Conservation (phyloP, 768 basidiomycete species). For the Coprinopsis sp. region DNA sequence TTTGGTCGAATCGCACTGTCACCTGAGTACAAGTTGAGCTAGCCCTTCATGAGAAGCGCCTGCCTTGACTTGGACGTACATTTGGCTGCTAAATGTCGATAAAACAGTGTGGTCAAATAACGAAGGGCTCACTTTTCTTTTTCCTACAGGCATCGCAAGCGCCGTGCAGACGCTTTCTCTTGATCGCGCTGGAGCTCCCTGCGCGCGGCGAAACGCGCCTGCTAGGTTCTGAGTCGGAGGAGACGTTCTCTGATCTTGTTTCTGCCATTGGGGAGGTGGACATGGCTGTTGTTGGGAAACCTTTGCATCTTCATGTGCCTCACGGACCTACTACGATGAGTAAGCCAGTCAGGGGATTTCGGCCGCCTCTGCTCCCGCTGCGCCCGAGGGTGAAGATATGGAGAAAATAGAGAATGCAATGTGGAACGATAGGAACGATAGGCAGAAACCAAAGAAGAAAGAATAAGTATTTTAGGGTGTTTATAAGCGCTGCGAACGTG, state of each 20-base stretch:
- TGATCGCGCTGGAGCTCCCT: background rate
- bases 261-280: no score
- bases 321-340: no score
- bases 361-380: no score
- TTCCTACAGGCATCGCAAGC: slow-evolving; percentile 1
- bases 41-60: background rate
- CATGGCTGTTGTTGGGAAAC: no score
- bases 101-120: background rate
- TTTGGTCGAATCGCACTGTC: background rate
- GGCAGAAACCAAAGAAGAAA: no score
- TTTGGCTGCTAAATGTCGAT: slow-evolving; percentile 5
- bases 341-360: no score
- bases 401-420: no score
- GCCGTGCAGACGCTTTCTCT: slow-evolving; percentile 1
- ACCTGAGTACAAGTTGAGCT: background rate
- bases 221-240: background rate
- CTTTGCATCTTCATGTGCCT: no score
- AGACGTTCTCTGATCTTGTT: background rate
- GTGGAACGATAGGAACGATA: no score
- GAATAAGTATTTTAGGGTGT: no score
- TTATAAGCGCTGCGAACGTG: no score
- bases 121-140: slow-evolving; percentile 1
- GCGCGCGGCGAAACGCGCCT: background rate
- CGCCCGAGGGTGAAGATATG: no score
- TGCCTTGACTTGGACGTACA: background rate